Evolutionary conservation across 169 alveolate genomes (phyloP), one percentile per base, ranked within the genome.

Genomic region (Plasmodium coatneyi): DNA sequence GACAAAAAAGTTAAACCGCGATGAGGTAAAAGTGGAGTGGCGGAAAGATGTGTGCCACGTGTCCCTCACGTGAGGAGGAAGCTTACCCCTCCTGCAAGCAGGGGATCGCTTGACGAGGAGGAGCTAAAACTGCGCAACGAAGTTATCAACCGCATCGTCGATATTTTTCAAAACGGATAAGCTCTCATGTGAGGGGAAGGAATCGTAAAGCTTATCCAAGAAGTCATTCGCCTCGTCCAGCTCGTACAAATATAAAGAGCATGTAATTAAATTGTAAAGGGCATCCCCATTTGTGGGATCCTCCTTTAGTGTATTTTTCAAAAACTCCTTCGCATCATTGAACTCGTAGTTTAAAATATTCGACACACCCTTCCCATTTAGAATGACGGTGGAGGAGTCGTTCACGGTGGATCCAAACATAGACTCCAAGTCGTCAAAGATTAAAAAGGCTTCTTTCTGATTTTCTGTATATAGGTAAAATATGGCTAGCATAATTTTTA

Each of bases 401-500:
- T 89, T 89, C 39, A 80, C 56, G n/a, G 30, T 60, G 30, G 94
- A 41, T 41, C 43, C n/a, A 56, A 46, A 80, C 71, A 89, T 56
- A 25, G 94, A 89, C 81, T 89, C 94, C 32, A 89, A 66, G 22
- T 89, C 94, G 46, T 89, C 94, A 89, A 89, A 89, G 22, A 79
- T 78, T 79, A 89, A 79, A 89, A 89, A 89, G 36, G 90, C 39
- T 49, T 89, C 94, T 89, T 89, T 89, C 60, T 80, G 16, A 89
- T 78, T 89, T 79, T 89, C 82, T 43, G 79, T 54, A 89, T 41
- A 89, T 41, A 89, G 81, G 81, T 89, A 79, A 79, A 49, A 89
- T 14, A 89, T 80, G 46, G 94, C 94, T 79, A 89, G 36, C 12
- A 70, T 81, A 25, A 89, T 89, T 89, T 89, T 89, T 56, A 89